Conservation (phyloP, 1,284 basidiomycete genomes). For the Tylopilus sp. region DNA sequence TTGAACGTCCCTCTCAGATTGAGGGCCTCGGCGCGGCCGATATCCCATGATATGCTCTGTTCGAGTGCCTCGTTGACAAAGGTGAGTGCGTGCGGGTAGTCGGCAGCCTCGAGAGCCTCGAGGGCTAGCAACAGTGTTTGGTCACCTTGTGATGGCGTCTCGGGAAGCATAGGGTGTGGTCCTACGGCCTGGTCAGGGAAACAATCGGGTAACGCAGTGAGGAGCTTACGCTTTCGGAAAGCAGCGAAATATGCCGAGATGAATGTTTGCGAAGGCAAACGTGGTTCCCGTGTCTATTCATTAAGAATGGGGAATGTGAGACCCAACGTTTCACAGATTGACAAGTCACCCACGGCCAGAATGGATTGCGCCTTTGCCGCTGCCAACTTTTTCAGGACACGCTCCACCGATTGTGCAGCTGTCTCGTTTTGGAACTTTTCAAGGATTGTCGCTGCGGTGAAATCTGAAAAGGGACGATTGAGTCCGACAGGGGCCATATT, state of each 20-base stretch:
- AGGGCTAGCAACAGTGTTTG: slow-evolving; percentile 78
- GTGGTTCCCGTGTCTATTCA: slow-evolving; percentile 68
- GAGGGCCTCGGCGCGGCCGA: slow-evolving; percentile 81
- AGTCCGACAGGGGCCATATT: neutral
- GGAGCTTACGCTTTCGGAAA: slow-evolving; percentile 78
- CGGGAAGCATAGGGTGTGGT: slow-evolving; percentile 72
- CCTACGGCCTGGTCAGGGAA: slow-evolving; percentile 40
- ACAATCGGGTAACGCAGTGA: neutral
- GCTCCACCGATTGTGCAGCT: slow-evolving; percentile 83
- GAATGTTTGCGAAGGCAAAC: slow-evolving; percentile 89
- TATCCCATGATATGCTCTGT: slow-evolving; percentile 80
- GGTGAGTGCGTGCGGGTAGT: slow-evolving; percentile 81
- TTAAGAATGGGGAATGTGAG: neutral
- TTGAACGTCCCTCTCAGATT: slow-evolving; percentile 97
- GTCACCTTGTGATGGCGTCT: slow-evolving; percentile 76
- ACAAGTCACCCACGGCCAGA: slow-evolving; percentile 45
- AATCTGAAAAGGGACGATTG: slow-evolving; percentile 54
- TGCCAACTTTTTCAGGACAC: slow-evolving; percentile 86
- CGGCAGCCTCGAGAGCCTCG: slow-evolving; percentile 81
- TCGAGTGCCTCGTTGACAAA: slow-evolving; percentile 85
- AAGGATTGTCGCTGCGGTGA: slow-evolving; percentile 92
- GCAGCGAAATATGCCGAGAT: slow-evolving; percentile 96
- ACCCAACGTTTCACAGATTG: neutral
- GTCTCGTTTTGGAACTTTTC: slow-evolving; percentile 87
- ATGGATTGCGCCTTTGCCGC: slow-evolving; percentile 71